Evolutionary conservation across 352 stramenopile genomes (phyloP).

Genomic region (Phytophthora gonapodyides): DNA sequence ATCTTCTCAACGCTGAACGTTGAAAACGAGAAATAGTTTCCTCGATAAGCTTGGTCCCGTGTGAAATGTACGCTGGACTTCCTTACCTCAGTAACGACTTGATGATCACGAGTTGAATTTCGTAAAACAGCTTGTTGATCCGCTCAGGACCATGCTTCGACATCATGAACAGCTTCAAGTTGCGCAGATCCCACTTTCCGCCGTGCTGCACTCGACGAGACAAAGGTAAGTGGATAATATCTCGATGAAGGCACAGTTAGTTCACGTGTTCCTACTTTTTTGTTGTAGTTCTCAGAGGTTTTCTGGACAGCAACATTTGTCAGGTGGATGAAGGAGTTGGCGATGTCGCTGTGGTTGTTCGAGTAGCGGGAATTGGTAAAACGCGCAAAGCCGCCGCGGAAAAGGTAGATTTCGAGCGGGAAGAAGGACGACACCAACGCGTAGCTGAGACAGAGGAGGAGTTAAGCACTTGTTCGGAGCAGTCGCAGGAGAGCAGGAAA

Average conservation of each 20-base stretch:
- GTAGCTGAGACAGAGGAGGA: too few species aligned
- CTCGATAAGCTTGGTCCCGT: background rate
- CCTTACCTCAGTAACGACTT: conserved; percentile 74
- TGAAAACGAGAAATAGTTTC: background rate
- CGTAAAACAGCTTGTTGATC: conserved; percentile 88
- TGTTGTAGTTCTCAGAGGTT: conserved; percentile 94
- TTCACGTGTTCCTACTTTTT: conserved; percentile 38
- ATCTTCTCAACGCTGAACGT: conserved; percentile 85
- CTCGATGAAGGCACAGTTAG: background rate
- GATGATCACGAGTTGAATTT: conserved; percentile 92
- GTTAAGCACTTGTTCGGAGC: too few species aligned
- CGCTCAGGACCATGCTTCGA: conserved; percentile 80
- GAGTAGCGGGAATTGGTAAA: conserved; percentile 94
- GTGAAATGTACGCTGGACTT: background rate
- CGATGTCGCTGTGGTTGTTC: conserved; percentile 87
- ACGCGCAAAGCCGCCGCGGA: conserved; percentile 89
- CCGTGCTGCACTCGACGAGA: conserved; percentile 56
- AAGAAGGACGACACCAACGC: conserved; percentile 93
- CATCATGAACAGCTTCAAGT: conserved; percentile 93
- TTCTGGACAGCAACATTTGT: conserved; percentile 97
- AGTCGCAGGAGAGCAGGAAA: too few species aligned
- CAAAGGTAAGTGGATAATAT: background rate
- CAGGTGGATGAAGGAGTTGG: conserved; percentile 93
- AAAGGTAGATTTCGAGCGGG: conserved; percentile 92
- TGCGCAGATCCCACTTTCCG: conserved; percentile 92